Percentiles rank a stretch among this genome's conserved stretches.
Evolutionary conservation across 2,329 filamentous ascomycete genomes (phyloP).

Genomic region (Aspergillus felis): DNA sequence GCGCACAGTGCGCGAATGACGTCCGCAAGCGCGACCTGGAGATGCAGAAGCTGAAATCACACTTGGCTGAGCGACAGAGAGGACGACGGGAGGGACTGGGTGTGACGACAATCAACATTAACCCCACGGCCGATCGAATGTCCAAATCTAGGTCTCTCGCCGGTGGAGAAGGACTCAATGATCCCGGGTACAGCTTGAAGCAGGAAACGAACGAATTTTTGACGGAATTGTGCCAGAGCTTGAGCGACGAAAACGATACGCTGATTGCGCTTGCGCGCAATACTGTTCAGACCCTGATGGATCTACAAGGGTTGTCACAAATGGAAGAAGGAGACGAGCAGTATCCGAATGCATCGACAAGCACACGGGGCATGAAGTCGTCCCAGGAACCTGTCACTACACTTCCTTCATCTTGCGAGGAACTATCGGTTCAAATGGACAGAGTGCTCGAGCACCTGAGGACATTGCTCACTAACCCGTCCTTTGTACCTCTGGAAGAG

Average conservation of each 20-base stretch:
- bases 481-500: slow-evolving; percentile 92
- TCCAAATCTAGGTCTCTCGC: slow-evolving; percentile 24
- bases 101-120: slow-evolving; percentile 47
- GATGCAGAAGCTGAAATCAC: slow-evolving; percentile 82
- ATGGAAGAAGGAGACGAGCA: slow-evolving; percentile 26
- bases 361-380: slow-evolving; percentile 18
- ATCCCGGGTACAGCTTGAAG: slow-evolving; percentile 64
- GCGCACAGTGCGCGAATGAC: slow-evolving; percentile 83
- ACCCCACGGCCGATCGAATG: slow-evolving; percentile 36
- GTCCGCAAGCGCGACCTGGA: slow-evolving; percentile 85
- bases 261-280: slow-evolving; percentile 68
- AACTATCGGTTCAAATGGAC: slow-evolving; percentile 69
- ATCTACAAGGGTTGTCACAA: slow-evolving; percentile 50
- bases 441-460: slow-evolving; percentile 75
- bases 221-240: slow-evolving; percentile 72
- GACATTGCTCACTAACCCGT: slow-evolving; percentile 85
- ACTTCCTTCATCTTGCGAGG: slow-evolving; percentile 61
- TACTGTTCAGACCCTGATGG: slow-evolving; percentile 66
- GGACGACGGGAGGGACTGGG: slow-evolving; percentile 51
- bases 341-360: slow-evolving; percentile 22
- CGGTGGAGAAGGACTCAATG: slow-evolving; percentile 46
- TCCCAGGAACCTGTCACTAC: slow-evolving; percentile 35
- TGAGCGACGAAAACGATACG: slow-evolving; percentile 90
- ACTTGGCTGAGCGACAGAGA: slow-evolving; percentile 68
- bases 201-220: slow-evolving; percentile 90